Conservation (phyloP, 192 early-diverging fungal species). For the Linnemannia schmuckeri region DNA sequence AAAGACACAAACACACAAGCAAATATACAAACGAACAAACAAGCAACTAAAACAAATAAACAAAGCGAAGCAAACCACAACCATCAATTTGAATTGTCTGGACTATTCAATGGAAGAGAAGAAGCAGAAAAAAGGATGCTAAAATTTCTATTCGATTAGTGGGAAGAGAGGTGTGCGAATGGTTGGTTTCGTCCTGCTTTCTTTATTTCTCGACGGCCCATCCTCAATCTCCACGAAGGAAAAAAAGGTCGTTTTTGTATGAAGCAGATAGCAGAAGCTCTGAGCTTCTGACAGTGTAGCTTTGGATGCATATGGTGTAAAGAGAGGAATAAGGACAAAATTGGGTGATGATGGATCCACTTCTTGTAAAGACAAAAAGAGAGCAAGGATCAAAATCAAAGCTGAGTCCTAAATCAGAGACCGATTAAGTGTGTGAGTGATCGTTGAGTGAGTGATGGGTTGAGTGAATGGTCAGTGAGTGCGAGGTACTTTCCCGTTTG, state of each 20-base stretch:
- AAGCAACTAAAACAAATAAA: not conserved
- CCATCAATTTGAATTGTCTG: too few species aligned
- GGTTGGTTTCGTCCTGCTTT: too few species aligned
- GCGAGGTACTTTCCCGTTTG: not conserved
- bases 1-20: not conserved
- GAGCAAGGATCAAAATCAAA: not conserved
- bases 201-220: too few species aligned
- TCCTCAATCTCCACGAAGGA: too few species aligned
- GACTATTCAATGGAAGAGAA: too few species aligned
- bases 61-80: not conserved
- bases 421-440: not conserved
- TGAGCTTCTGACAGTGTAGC: too few species aligned
- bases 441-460: not conserved
- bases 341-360: not conserved
- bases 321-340: not conserved
- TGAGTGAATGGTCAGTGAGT: not conserved
- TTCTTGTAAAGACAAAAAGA: not conserved
- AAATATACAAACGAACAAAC: not conserved
- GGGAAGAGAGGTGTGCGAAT: too few species aligned
- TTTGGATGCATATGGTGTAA: not conserved
- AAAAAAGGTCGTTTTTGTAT: too few species aligned
- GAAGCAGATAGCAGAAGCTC: too few species aligned
- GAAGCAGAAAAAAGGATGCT: too few species aligned
- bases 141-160: too few species aligned
- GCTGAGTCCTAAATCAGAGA: not conserved